phyloP scores from a whole-genome alignment of 1,139 yeast species.

The Debaryomyces singareniensis region DNA sequence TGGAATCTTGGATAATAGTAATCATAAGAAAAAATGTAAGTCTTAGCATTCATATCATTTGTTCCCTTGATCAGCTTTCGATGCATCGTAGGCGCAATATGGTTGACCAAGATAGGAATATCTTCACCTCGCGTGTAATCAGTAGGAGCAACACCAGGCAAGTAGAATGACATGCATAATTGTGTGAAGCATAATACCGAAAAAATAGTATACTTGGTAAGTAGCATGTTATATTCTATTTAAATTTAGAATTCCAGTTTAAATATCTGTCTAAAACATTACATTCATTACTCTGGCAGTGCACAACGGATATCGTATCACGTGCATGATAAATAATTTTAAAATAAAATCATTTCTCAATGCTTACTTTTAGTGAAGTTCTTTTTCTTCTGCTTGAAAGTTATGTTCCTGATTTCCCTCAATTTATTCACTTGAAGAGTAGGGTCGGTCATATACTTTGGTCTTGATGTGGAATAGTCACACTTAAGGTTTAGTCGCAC shows the following conservation, averaged over 20 bases:
- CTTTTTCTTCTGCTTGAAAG: constrained; percentile 23
- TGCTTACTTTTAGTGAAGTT: constrained; percentile 9
- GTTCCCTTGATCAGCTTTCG: constrained; percentile 27
- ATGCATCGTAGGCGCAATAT: constrained; percentile 74
- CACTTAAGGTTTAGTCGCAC: constrained; percentile 43
- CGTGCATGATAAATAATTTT: too few species aligned
- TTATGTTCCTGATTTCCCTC: constrained; percentile 40
- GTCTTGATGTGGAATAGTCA: constrained; percentile 47
- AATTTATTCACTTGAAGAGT: constrained; percentile 35
- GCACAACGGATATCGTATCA: too few species aligned
- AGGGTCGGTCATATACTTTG: constrained; percentile 47
- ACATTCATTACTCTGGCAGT: too few species aligned
- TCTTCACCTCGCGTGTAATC: constrained; percentile 67
- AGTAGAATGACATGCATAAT: constrained; percentile 56
- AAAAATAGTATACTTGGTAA: too few species aligned
- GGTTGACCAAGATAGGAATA: constrained; percentile 80
- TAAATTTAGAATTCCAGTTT: too few species aligned
- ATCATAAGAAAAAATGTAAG: constrained; percentile 70
- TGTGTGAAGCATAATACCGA: constrained; percentile 12
- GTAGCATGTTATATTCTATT: constrained; percentile 1
- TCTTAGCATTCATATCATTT: constrained; percentile 29
- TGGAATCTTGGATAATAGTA: constrained; percentile 81
- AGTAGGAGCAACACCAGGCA: constrained; percentile 95
- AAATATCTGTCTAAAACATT: too few species aligned
- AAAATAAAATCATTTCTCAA: too few species aligned